phyloP scores from a whole-genome alignment of 805 yeast genomes.

The Candida insectalens region DNA sequence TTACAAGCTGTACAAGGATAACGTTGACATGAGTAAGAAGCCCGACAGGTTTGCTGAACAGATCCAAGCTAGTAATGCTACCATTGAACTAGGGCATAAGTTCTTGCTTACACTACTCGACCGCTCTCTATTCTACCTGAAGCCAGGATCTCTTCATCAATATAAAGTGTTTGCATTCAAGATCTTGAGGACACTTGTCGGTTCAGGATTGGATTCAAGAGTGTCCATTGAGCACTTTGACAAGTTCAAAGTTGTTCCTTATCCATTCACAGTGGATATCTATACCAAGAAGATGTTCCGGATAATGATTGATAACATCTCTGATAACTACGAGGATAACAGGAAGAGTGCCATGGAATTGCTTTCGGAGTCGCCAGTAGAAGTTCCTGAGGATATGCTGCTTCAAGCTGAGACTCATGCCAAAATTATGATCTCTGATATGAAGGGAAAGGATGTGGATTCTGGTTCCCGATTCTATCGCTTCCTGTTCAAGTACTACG shows the following conservation, averaged over 20 bases:
- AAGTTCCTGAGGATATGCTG: conserved; percentile 15
- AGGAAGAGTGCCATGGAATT: conserved; percentile 41
- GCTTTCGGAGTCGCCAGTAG: conserved; percentile 34
- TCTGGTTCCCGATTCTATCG: conserved; percentile 66
- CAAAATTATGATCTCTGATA: conserved; percentile 24
- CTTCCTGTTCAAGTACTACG: conserved; percentile 32
- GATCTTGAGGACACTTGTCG: conserved; percentile 35
- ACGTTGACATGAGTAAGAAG: conserved; percentile 24
- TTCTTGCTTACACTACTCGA: conserved; percentile 30
- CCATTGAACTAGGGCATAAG: conserved; percentile 23
- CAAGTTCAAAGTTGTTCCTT: conserved; percentile 32
- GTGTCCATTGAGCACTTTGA: conserved; percentile 30
- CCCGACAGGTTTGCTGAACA: conserved; percentile 28
- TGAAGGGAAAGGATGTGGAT: conserved; percentile 60
- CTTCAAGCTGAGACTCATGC: conserved; percentile 15
- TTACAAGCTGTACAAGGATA: conserved; percentile 46
- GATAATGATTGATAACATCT: conserved; percentile 48
- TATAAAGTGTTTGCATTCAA: conserved; percentile 39
- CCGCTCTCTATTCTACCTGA: conserved; percentile 16
- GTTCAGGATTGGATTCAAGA: conserved; percentile 46
- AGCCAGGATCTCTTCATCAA: conserved; percentile 52
- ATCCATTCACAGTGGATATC: conserved; percentile 38
- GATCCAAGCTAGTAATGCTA: conserved; percentile 19
- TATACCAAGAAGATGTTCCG: conserved; percentile 31
- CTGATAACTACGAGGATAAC: conserved; percentile 72